Evolutionary conservation across 108 stramenopile genomes (phyloP), one percentile per base, ranked within the genome.

Genomic region (Cylindrotheca closterium): DNA sequence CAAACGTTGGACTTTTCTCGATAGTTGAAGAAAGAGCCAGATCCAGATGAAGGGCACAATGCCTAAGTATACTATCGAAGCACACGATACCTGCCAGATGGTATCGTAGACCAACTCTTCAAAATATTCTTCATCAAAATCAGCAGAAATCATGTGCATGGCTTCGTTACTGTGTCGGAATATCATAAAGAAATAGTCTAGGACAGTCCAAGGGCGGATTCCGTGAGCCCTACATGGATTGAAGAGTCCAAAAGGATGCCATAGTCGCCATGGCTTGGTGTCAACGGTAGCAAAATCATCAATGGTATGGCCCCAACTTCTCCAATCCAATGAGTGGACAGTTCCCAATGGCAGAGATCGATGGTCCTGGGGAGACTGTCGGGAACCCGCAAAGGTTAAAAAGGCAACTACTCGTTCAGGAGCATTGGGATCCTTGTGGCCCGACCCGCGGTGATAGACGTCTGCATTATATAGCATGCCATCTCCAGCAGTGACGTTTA

Each of bases 361-460:
- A 7, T 7, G 7, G 37, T 42, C 37, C 7, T 15, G 10, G 10
- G 37, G 37, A 15, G 7, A 7, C 15, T 42, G 37, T 10, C 37
- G 37, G 10, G 37, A 42, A 10, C 10, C 37, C 10, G 37, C 37
- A 42, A 42, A 42, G 37, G 37, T 42, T 15, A 42, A 15, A 42
- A 42, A 42, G 10, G 15, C 15, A 15, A 42, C 37, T 7, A 42
- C 37, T 42, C 37, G 37, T 42, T 42, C 37, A 15, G 37, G 37
- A 10, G 37, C 37, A 42, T 7, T 42, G 37, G 22, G 10, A 42
- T 42, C 37, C 37, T 42, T 42, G 47, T 77, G 70, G 2, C 45
- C 65, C 1, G 55, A 23, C 30, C 75, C 75, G 1, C 60, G 53
- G 62, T 74, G 73, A 27, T 30, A 21, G 1, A 48, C 12, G 2